Evolutionary conservation across 2,329 filamentous ascomycete species (phyloP).

Genomic region (Apiospora saccharicola): DNA sequence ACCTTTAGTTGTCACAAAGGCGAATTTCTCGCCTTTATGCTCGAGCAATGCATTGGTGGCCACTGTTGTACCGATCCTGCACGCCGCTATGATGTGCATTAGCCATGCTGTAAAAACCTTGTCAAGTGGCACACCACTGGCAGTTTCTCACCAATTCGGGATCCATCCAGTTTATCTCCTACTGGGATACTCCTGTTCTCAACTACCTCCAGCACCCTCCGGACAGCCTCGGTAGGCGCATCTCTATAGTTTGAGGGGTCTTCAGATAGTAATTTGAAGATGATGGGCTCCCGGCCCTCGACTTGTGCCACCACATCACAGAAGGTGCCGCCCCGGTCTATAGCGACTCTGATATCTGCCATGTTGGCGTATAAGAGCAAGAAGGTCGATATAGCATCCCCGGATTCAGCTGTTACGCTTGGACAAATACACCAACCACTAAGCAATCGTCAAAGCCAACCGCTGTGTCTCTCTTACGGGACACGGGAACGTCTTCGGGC

Average conservation of each 20-base stretch:
- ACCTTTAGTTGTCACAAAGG: conserved; percentile 74
- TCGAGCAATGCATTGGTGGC: conserved; percentile 80
- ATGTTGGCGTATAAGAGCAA: not conserved
- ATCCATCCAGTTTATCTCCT: conserved; percentile 42
- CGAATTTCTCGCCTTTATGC: conserved; percentile 74
- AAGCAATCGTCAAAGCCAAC: not conserved
- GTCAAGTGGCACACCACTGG: not conserved
- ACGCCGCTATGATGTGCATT: conserved; percentile 62
- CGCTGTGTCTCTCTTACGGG: not conserved
- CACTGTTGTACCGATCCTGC: conserved; percentile 79
- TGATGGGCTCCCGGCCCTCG: conserved; percentile 69
- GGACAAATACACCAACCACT: not conserved
- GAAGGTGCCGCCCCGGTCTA: conserved; percentile 75
- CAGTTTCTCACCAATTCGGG: conserved; percentile 39
- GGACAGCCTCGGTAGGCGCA: conserved; percentile 74
- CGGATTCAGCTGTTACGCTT: not conserved
- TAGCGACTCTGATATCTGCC: conserved; percentile 35
- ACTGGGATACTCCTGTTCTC: conserved; percentile 61
- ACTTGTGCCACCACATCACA: conserved; percentile 74
- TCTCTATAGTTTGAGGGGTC: conserved; percentile 75
- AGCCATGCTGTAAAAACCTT: not conserved
- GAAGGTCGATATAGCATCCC: not conserved
- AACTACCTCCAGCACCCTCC: conserved; percentile 70
- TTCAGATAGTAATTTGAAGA: conserved; percentile 78
- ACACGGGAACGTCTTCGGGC: not conserved